A percentile compares a stretch with the other conserved stretches of the same genome.
Evolutionary conservation across 169 alveolate species (phyloP).

Genomic region (Cryptosporidium viatorum): DNA sequence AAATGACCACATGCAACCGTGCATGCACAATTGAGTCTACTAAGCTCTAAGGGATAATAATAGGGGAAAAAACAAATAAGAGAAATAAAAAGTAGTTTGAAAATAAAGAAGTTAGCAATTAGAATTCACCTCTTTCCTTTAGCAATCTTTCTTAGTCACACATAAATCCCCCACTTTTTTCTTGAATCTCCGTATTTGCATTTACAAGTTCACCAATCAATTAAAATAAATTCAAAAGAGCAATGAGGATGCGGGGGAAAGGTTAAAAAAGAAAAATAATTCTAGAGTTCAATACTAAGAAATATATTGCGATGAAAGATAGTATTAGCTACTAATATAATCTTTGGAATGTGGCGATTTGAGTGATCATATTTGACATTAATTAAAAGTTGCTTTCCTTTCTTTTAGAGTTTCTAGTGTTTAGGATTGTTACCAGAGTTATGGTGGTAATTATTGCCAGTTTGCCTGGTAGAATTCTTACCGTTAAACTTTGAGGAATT

Average conservation of each 20-base stretch:
- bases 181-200: not conserved
- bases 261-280: not conserved
- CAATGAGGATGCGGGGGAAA: not conserved
- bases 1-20: constrained; percentile 27
- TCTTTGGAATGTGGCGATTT: not conserved
- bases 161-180: not conserved
- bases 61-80: not conserved
- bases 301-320: not conserved
- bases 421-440: constrained; percentile 11
- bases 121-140: not conserved
- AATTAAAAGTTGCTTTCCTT: not conserved
- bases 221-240: not conserved
- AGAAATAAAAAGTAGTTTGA: not conserved
- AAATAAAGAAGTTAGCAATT: not conserved
- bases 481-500: not conserved
- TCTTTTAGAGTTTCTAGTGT: not conserved
- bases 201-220: not conserved
- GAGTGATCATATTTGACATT: not conserved
- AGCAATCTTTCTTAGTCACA: not conserved
- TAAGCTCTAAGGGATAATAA: not conserved
- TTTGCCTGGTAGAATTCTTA: not conserved
- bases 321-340: not conserved
- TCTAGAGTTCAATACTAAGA: not conserved
- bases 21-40: constrained; percentile 48
- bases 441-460: not conserved